Conservation (phyloP, 106 monocot species). For the Chionographis japonica region DNA sequence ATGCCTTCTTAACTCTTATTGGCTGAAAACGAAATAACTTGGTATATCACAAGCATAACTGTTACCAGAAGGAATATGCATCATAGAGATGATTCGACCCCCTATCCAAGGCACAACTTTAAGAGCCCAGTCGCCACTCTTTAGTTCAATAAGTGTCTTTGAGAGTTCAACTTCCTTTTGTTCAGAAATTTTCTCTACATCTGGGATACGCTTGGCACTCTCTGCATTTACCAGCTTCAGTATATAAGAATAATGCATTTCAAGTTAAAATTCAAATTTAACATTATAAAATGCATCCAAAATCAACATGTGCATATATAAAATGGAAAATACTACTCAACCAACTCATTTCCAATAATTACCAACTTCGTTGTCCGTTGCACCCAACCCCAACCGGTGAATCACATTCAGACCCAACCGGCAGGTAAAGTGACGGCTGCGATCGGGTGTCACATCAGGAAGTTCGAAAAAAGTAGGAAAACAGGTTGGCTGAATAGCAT, state of each 20-base stretch:
- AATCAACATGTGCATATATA: background rate
- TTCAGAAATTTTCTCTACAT: constrained; percentile 31
- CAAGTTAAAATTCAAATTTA: background rate
- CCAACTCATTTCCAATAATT: no score
- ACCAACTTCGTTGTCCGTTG: no score
- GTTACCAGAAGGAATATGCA: constrained; percentile 82
- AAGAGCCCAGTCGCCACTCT: constrained; percentile 78
- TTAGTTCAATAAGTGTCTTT: constrained; percentile 63
- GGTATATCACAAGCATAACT: no score
- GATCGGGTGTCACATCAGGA: no score
- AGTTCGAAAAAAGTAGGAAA: no score
- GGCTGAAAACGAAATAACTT: no score
- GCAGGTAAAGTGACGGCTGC: no score
- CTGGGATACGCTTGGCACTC: constrained; percentile 54
- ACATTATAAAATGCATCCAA: background rate
- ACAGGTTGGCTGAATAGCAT: no score
- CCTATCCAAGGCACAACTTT: constrained; percentile 92
- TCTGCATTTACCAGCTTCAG: constrained; percentile 35
- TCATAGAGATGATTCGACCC: constrained; percentile 87
- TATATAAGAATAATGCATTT: background rate
- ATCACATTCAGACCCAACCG: no score
- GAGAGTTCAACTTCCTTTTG: constrained; percentile 59
- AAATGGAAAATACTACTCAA: no score
- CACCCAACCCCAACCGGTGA: no score
- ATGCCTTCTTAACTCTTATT: no score